Evolutionary conservation across 1,284 basidiomycete genomes (phyloP), one percentile per base, ranked within the genome.

Genomic region (Termitomyces sp.): DNA sequence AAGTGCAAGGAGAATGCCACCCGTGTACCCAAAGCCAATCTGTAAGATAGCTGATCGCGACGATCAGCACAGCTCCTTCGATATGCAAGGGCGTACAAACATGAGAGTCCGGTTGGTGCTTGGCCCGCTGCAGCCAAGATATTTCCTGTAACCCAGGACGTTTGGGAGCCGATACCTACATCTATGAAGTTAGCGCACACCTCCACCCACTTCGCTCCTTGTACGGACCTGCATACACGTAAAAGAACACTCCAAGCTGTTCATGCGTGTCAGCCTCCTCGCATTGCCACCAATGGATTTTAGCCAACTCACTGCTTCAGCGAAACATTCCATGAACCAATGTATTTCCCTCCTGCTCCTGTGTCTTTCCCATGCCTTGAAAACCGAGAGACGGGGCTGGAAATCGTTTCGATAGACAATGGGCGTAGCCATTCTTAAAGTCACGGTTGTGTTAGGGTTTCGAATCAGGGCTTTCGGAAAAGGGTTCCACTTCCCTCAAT

Each of bases 1-100:
- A 34, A 89, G 63, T 0, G 86, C 85, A 44, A 88, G 74, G 10
- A 83, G 65, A 60, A 88, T 80, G 40, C 86, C 87, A 28, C 81
- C 71, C 9, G 79, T 73, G 65, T 89, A 90, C 3, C 78, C 83
- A 41, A 83, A 62, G 19, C 86, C 86, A 31, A 88, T 71, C 48
- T 85, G 83, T 21, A 84, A 67, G 9, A 85, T 48, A 38, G 82
- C 86, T 88, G 47, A 17, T 44, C 44, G 31, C 24, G 21, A 30
- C 51, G 33, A 41, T 46, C 13, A 52, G 48, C 10, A 28, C 9
- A 72, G 2, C 2, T 19, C 24, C 19, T 21, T 78, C 62, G 53
- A 31, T 24, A n/a, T 5, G 54, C 24, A 33, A 19, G 17, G 45
- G 9, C 9, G 5, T 38, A 52, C 54, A 15, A 33, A 86, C 84